Evolutionary conservation across 2,329 filamentous ascomycete genomes (phyloP), one percentile per base, ranked within the genome.

Genomic region (Aspergillus tamarii): DNA sequence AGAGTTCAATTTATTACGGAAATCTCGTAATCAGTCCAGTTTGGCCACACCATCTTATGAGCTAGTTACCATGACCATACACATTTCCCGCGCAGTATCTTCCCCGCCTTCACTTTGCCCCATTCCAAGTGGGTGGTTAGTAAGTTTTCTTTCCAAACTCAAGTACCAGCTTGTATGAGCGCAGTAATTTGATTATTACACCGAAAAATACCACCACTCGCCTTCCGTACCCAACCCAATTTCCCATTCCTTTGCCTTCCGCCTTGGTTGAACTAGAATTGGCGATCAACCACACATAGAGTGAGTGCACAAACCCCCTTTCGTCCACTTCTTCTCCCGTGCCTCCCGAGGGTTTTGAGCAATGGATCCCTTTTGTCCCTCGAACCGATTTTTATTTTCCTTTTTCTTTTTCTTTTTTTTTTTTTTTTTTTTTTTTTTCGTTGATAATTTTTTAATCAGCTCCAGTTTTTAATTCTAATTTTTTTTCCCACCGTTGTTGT

Each of bases 191-290:
- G 57, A 60, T 26, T 19, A 54, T 65, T 68, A 65, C 61, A 41
- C 50, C 56, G 36, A 52, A 58, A 64, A 57, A 21, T 52, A 52
- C 48, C 48, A 52, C 19, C 11, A 48, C 26, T 52, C 28, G 21
- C 34, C 43, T 61, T 57, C 65, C 66, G 64, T 65, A 61, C 56
- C 60, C 60, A 66, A 52, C 26, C 16, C 26, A 61, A 67, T 66
- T 67, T 60, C 58, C 61, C 69, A 74, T 74, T 73, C 71, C 69
- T 70, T 70, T 70, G 59, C 69, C 65, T 70, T 71, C 66, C 63
- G 61, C 64, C 64, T 66, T 66, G 66, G 65, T 67, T 65, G 64
- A 66, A 70, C 64, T 66, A 67, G 64, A 64, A 61, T 63, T 69
- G 70, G 65, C 66, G 70, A 75, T 71, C 72, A 74, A 72, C 72